Conservation (phyloP, 2,329 filamentous ascomycete species). For the Sporothrix brasiliensis region DNA sequence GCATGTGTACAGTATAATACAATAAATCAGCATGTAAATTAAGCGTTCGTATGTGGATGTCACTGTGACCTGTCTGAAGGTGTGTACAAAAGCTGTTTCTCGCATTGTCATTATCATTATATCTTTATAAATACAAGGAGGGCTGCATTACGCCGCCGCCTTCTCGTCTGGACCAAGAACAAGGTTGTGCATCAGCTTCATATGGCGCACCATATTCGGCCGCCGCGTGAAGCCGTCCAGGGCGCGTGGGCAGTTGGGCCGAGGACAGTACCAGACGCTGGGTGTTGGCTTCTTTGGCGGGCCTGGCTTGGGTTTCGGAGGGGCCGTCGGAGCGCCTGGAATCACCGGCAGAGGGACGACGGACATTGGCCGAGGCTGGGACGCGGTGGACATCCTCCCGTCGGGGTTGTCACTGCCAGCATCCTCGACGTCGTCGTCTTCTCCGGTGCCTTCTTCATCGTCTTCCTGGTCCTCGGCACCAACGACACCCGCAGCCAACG, state of each 20-base stretch:
- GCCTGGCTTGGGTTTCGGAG: not conserved
- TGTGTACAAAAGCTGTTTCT: not conserved
- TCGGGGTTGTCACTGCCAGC: not conserved
- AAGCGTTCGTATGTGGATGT: not conserved
- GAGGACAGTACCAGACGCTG: slow-evolving; percentile 36
- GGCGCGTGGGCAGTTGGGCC: slow-evolving; percentile 45
- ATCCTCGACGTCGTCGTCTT: not conserved
- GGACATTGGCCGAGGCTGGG: not conserved
- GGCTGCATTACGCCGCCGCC: too few species aligned
- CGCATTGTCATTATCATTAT: not conserved
- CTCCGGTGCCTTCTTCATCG: not conserved
- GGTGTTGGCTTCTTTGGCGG: not conserved
- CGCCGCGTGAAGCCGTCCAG: slow-evolving; percentile 45
- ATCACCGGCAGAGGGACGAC: not conserved
- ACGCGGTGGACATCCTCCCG: too few species aligned
- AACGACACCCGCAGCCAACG: too few species aligned
- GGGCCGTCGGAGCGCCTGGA: not conserved
- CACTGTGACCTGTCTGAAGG: too few species aligned
- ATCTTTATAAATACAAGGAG: not conserved
- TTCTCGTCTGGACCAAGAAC: not conserved
- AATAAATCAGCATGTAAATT: not conserved
- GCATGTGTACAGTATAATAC: slow-evolving; percentile 18
- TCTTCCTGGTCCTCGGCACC: not conserved
- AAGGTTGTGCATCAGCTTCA: slow-evolving; percentile 48
- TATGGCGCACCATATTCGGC: slow-evolving; percentile 48